phyloP scores from a whole-genome alignment of 106 monocot genomes.

The Ottelia alismoides region DNA sequence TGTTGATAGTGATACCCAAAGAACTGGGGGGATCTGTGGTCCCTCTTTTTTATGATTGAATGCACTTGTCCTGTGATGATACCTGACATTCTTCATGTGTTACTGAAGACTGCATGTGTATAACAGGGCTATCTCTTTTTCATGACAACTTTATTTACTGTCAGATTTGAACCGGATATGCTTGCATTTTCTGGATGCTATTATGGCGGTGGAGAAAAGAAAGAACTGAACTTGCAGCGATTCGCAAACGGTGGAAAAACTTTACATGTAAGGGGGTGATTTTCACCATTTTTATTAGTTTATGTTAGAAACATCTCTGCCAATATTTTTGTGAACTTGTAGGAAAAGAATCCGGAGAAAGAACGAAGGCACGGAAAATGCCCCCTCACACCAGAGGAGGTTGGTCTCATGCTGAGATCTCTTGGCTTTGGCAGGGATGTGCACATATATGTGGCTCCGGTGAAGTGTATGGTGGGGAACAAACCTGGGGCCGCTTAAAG shows the following conservation, averaged over 20 bases:
- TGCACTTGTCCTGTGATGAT: too few relatives aligned
- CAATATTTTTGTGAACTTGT: not conserved
- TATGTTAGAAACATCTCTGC: too few relatives aligned
- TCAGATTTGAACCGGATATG: constrained; percentile 98
- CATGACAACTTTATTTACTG: constrained; percentile 2
- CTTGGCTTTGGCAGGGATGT: constrained; percentile 66
- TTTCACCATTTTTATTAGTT: too few relatives aligned
- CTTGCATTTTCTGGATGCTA: constrained; percentile 99
- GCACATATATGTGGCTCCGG: constrained; percentile 90
- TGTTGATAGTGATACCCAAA: too few relatives aligned
- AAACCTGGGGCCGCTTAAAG: constrained; percentile 75
- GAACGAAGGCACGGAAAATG: constrained; percentile 78
- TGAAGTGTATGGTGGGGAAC: constrained; percentile 75
- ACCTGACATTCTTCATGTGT: too few relatives aligned
- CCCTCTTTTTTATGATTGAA: too few relatives aligned
- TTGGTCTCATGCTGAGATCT: constrained; percentile 76
- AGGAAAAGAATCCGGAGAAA: constrained; percentile 74
- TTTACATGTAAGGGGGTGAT: constrained; percentile 82
- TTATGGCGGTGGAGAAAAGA: constrained; percentile 94
- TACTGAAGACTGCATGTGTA: too few relatives aligned
- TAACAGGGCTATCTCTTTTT: too few relatives aligned
- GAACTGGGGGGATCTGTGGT: too few relatives aligned
- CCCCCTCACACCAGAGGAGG: constrained; percentile 77
- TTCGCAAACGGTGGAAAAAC: constrained; percentile 96
- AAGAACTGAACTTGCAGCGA: constrained; percentile 60